Percentiles rank a stretch among this genome's conserved stretches.
Evolutionary conservation across 176 grass and related monocot genomes (phyloP).

Genomic region (Avena insularis): DNA sequence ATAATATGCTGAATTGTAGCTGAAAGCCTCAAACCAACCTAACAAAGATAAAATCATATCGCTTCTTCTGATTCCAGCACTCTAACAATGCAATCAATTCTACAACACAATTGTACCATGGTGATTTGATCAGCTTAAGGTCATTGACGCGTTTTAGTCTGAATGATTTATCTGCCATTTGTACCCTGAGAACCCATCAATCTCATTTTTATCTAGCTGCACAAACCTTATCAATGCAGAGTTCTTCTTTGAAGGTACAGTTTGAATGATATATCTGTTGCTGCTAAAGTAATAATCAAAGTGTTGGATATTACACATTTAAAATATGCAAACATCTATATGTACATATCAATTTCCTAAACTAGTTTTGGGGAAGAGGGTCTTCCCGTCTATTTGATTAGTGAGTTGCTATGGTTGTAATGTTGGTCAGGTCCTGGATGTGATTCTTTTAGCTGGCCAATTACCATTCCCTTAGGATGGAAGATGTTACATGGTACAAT

Average conservation of each 20-base stretch:
- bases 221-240: not conserved
- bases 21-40: constrained; percentile 4
- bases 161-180: not conserved
- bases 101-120: not conserved
- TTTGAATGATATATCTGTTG: not conserved
- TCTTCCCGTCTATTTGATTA: not conserved
- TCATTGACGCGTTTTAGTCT: not conserved
- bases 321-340: not conserved
- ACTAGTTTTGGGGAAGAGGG: not conserved
- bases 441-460: constrained; percentile 5
- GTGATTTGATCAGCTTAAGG: not conserved
- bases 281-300: not conserved
- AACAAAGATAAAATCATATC: not conserved
- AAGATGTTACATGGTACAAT: not conserved
- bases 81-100: not conserved
- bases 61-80: not conserved
- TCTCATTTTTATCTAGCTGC: not conserved
- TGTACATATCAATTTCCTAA: not conserved
- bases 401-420: not conserved
- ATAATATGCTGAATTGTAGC: not conserved
- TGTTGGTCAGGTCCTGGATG: not conserved
- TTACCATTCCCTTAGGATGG: not conserved
- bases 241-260: not conserved
- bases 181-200: not conserved
- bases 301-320: not conserved